Conservation (phyloP, 768 basidiomycete species). For the Sarcodon sp. region DNA sequence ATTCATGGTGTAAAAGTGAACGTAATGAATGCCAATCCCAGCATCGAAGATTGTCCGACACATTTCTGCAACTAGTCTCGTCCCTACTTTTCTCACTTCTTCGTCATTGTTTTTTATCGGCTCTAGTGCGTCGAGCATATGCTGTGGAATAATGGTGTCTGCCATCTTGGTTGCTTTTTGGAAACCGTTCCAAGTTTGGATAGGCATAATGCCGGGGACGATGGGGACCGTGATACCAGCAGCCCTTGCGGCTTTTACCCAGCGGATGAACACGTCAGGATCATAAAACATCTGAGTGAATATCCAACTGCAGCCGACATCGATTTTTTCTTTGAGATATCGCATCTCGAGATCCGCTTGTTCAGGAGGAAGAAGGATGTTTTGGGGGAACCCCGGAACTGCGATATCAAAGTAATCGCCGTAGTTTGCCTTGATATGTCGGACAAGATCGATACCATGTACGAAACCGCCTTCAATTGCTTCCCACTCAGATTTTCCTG, state of each 20-base stretch:
- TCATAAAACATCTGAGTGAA: conserved; percentile 99
- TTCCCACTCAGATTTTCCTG: conserved; percentile 84
- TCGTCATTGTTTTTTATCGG: conserved; percentile 89
- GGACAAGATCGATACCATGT: conserved; percentile 86
- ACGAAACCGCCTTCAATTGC: conserved; percentile 84
- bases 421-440: conserved; percentile 70
- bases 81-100: conserved; percentile 85
- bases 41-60: conserved; percentile 76
- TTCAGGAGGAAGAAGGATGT: conserved; percentile 57
- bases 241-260: conserved; percentile 75
- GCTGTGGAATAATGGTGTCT: conserved; percentile 66
- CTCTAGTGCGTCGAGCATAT: conserved; percentile 63
- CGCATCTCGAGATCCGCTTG: conserved; percentile 69
- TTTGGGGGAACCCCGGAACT: conserved; percentile 87
- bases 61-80: conserved; percentile 91
- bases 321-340: conserved; percentile 84
- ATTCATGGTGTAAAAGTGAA: conserved; percentile 98
- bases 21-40: conserved; percentile 71
- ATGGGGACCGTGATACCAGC: conserved; percentile 85
- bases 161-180: conserved; percentile 69
- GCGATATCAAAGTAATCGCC: conserved; percentile 95
- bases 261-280: conserved; percentile 78
- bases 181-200: conserved; percentile 96
- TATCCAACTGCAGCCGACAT: conserved; percentile 84
- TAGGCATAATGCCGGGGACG: conserved; percentile 89